A percentile compares a stretch with the other conserved stretches of the same genome.
These are phyloP conservation scores for Withania somnifera DNA, from an alignment of 305 asterid genomes.

Conservation along the genomic window DNA sequence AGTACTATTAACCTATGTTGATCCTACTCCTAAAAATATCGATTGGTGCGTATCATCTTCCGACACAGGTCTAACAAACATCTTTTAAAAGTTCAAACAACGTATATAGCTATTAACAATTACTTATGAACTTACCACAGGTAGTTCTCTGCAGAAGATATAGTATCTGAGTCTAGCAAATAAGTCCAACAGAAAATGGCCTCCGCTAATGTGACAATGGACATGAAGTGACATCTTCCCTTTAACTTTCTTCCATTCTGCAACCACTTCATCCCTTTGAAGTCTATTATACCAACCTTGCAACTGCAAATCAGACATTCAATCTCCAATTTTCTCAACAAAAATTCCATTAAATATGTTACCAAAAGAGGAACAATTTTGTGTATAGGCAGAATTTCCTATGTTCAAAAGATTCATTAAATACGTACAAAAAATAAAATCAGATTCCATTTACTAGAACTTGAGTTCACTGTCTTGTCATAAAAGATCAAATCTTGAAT, in stretches of 20 bases:
- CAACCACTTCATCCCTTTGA: constrained; percentile 93
- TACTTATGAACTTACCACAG: constrained; percentile 48
- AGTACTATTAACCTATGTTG: not conserved
- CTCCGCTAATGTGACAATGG: constrained; percentile 94
- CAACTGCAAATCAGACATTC: constrained; percentile 35
- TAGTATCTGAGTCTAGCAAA: constrained; percentile 62
- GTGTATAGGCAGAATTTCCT: not conserved
- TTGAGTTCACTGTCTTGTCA: not conserved
- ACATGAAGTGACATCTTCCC: constrained; percentile 90
- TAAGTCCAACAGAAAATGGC: constrained; percentile 66
- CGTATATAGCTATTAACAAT: not conserved
- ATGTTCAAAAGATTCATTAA: not conserved
- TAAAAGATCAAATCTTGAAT: not conserved
- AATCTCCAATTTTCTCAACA: not conserved
- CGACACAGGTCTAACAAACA: not conserved
- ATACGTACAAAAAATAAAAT: not conserved
- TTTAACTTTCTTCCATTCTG: constrained; percentile 88
- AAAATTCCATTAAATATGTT: not conserved
- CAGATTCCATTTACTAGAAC: not conserved
- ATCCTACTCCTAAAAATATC: too few species aligned
- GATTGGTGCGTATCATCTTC: not conserved
- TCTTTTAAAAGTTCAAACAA: not conserved
- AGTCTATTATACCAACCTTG: constrained; percentile 86
- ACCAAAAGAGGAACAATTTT: not conserved
- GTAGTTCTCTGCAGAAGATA: constrained; percentile 93